Base-by-base conservation (phyloP, 345 rosid species). In the Melaleuca alternifolia region DNA sequence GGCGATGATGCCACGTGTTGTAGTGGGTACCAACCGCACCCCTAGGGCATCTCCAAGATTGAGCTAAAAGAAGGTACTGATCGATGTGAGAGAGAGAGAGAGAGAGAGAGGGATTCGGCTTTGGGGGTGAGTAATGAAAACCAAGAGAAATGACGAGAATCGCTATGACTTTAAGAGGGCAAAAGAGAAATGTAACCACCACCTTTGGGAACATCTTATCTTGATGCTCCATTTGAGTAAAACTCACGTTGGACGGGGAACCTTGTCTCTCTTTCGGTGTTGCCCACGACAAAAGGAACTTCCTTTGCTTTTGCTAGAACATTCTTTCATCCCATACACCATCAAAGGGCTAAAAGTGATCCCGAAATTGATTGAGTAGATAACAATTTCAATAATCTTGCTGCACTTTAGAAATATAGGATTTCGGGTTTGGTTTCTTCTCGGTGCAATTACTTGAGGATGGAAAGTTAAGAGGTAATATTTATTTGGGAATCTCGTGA, bases 41-140 rank as follows among this genome's bases (percentile, higher is more conserved):
- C 11, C 7, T 71, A 71, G 81, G 81, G 81, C 48, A 71, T 37
- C 81, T 71, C 2, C 48, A 10, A 71, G 48, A 21, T 37, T 9
- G 48, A 37, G 81, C 81, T 71, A 21, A 37, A 37, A 37, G 81
- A 71, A 71, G 81, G 81, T 11, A 71, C 37, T 21, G 79, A 33
- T 37, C 46, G 4, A 5, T 9, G 41, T 33, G 79, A 33, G 46
- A 65, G 77, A 54, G 59, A 23, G n/a, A 23, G 59, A 54, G 26
- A 54, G 57, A 54, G 59, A 54, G n/a, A 54, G 54, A 65, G 44
- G 30, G 57, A 82, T n/a, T 82, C 33, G 84, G 77, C 87, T 46
- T 77, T 4, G 53, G 87, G 84, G 87, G 87, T 86, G 84, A 86
- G 87, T 76, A 46, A 83, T 62, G 89, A 51, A 51, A 82, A 54